A percentile compares a stretch with the other conserved stretches of the same genome.
Conservation (phyloP, 257 asterid species). For the Striga asiatica region DNA sequence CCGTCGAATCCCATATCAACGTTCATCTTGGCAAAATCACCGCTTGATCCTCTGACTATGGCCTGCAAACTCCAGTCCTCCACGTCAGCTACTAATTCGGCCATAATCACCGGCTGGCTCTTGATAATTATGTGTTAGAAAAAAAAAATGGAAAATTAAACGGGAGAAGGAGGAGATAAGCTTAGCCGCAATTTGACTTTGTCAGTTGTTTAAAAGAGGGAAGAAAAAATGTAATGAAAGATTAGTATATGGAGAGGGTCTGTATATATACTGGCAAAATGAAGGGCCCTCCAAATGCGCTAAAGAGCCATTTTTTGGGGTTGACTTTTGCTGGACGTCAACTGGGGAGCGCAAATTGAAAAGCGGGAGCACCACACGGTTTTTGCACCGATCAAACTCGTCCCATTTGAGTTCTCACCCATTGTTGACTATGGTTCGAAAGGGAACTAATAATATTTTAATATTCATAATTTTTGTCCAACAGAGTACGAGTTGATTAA, state of each 20-base stretch:
- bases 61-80: constrained; percentile 65
- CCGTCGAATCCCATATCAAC: constrained; percentile 12
- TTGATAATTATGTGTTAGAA: no score
- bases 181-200: constrained; percentile 33
- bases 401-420: constrained; percentile 24
- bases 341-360: constrained; percentile 21
- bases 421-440: constrained; percentile 29
- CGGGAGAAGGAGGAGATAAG: background rate
- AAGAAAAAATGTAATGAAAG: constrained; percentile 13
- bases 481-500: no score
- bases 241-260: constrained; percentile 1
- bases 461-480: no score
- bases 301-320: constrained; percentile 19
- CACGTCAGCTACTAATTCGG: constrained; percentile 16
- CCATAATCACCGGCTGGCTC: no score
- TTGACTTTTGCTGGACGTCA: constrained; percentile 46
- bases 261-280: constrained; percentile 22
- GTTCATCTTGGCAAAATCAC: constrained; percentile 19
- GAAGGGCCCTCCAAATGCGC: background rate
- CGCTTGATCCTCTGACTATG: constrained; percentile 41
- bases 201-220: background rate
- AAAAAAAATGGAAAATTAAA: background rate
- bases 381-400: constrained; percentile 16
- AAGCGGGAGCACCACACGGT: constrained; percentile 29
- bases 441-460: no score